phyloP scores from a whole-genome alignment of 2,329 filamentous ascomycete species.

The Plectosphaerella plurivora region DNA sequence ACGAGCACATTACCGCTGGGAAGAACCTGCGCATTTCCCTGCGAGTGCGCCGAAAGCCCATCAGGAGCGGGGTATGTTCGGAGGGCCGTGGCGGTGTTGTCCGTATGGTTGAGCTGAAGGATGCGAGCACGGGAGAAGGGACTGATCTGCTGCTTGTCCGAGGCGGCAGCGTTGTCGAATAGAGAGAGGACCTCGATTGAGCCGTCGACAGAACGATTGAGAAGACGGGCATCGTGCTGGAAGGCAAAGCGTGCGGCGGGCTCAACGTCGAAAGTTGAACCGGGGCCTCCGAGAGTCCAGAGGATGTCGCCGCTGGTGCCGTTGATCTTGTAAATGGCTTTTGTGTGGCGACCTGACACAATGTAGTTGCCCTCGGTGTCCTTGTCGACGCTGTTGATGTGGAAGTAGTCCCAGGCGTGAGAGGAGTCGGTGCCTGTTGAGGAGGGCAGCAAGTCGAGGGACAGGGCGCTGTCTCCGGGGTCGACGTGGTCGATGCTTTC shows the following conservation, averaged over 20 bases:
- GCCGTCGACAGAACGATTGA: slow-evolving; percentile 24
- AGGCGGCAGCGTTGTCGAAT: slow-evolving; percentile 47
- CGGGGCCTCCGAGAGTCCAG: slow-evolving; percentile 48
- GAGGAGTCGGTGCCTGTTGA: slow-evolving; percentile 18
- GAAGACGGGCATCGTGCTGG: slow-evolving; percentile 47
- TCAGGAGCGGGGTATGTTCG: slow-evolving; percentile 30
- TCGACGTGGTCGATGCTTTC: slow-evolving; percentile 20
- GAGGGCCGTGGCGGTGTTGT: neutral
- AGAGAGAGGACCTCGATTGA: slow-evolving; percentile 43
- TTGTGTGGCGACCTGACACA: slow-evolving; percentile 22
- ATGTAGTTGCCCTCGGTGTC: slow-evolving; percentile 24
- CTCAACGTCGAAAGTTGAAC: slow-evolving; percentile 32
- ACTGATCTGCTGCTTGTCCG: neutral
- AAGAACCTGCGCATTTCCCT: slow-evolving; percentile 47
- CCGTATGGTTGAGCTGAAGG: neutral
- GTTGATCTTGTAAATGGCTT: slow-evolving; percentile 41
- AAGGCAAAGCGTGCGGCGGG: slow-evolving; percentile 34
- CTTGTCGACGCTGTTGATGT: slow-evolving; percentile 32
- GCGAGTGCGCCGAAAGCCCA: slow-evolving; percentile 41
- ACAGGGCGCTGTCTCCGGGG: neutral
- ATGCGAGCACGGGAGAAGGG: slow-evolving; percentile 1
- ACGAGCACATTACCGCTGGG: slow-evolving; percentile 49
- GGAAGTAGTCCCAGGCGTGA: slow-evolving; percentile 32
- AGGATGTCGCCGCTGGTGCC: slow-evolving; percentile 39
- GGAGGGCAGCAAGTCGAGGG: slow-evolving; percentile 9